A percentile compares a stretch with the other conserved stretches of the same genome.
Conservation (phyloP, 2,329 filamentous ascomycete genomes). For the Teratosphaeria pseudoeucalypti region DNA sequence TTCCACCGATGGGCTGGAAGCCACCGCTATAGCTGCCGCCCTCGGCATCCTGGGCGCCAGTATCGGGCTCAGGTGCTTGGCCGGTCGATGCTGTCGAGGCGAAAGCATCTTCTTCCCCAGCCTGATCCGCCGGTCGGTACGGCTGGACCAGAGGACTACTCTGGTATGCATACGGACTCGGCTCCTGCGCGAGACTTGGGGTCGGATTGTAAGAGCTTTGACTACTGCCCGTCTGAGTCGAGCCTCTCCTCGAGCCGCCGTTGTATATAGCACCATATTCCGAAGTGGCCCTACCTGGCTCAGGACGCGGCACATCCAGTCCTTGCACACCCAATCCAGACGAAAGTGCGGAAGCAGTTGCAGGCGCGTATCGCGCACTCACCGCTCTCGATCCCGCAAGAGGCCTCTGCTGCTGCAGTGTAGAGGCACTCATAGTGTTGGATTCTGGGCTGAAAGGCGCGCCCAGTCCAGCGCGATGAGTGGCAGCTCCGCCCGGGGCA, state of each 20-base stretch:
- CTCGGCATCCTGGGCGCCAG: background rate
- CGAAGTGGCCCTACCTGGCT: conserved; percentile 15
- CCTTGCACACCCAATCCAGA: conserved; percentile 12
- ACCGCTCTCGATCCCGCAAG: conserved; percentile 14
- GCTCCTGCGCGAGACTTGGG: conserved; percentile 17
- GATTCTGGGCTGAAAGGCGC: background rate
- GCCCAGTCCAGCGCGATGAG: background rate
- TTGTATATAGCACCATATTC: conserved; percentile 21
- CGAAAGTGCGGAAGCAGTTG: conserved; percentile 4
- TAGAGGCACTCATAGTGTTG: background rate
- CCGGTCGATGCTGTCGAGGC: background rate
- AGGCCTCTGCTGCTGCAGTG: conserved; percentile 8
- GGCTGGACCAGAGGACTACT: conserved; percentile 4
- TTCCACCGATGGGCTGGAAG: background rate
- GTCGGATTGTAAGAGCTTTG: conserved; percentile 20
- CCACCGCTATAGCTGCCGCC: background rate
- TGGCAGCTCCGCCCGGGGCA: conserved; percentile 1
- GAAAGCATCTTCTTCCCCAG: conserved; percentile 4
- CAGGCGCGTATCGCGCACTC: conserved; percentile 18
- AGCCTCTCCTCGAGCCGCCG: conserved; percentile 17
- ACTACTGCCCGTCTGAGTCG: conserved; percentile 14
- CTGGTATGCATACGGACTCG: conserved; percentile 7
- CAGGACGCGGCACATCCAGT: conserved; percentile 19
- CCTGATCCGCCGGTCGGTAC: background rate
- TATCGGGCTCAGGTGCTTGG: background rate